Percentiles rank a stretch among this genome's conserved stretches.
Conservation (phyloP, 2,329 filamentous ascomycete species). For the Trichoderma cornu-damae region DNA sequence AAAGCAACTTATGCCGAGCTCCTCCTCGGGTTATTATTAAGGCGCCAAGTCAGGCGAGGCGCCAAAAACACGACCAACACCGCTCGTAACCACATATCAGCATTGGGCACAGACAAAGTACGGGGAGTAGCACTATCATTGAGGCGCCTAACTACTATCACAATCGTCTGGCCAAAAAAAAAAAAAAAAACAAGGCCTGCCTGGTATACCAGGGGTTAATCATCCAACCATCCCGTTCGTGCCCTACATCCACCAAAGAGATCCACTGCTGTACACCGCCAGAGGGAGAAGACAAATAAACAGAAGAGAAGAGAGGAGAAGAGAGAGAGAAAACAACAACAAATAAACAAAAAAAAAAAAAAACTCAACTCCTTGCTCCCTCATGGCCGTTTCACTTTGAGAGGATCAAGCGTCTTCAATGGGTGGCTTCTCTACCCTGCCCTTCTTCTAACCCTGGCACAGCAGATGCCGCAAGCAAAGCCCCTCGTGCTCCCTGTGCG, state of each 20-base stretch:
- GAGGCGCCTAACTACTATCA: slow-evolving; percentile 15
- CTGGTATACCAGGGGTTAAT: background rate
- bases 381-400: background rate
- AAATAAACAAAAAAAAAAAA: slow-evolving; percentile 6
- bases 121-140: slow-evolving; percentile 13
- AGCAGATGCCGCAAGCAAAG: background rate
- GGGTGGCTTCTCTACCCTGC: background rate
- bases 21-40: background rate
- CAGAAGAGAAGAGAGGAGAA: too few relatives aligned
- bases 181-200: background rate
- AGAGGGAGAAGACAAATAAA: background rate
- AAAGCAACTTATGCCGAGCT: too few relatives aligned
- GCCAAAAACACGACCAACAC: background rate
- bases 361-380: slow-evolving; percentile 8
- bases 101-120: background rate
- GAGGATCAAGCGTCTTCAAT: slow-evolving; percentile 1
- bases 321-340: slow-evolving; percentile 1
- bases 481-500: background rate
- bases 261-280: slow-evolving; percentile 17
- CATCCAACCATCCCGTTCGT: slow-evolving; percentile 17
- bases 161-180: slow-evolving; percentile 8
- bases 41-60: too few relatives aligned
- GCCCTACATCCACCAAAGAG: slow-evolving; percentile 5
- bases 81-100: background rate
- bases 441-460: background rate